Conservation (phyloP, 345 rosid genomes). For the Populus davidiana region DNA sequence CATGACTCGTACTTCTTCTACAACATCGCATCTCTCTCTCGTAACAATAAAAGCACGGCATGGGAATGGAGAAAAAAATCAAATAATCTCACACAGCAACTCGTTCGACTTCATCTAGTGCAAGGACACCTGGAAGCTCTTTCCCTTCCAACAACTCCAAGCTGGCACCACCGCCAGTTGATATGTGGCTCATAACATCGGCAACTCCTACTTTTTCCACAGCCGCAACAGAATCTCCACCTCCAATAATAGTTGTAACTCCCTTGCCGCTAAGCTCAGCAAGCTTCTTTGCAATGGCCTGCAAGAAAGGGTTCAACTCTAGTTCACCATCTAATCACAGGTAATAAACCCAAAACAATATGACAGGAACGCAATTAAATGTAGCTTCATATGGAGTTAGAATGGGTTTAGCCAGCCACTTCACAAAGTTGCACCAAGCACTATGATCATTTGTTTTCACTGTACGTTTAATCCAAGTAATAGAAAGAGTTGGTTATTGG, state of each 20-base stretch:
- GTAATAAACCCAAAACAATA: neutral
- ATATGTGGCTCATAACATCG: slow-evolving; percentile 78
- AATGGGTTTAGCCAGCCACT: neutral
- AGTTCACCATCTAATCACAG: slow-evolving; percentile 10
- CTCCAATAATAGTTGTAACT: slow-evolving; percentile 81
- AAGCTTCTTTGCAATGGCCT: slow-evolving; percentile 91
- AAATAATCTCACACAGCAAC: slow-evolving; percentile 44
- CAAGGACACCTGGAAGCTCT: slow-evolving; percentile 79
- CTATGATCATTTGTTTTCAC: neutral
- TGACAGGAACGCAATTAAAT: neutral
- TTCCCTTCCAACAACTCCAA: slow-evolving; percentile 86
- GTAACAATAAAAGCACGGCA: neutral
- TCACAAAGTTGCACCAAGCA: neutral
- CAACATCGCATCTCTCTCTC: slow-evolving; percentile 9
- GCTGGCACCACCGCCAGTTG: slow-evolving; percentile 92
- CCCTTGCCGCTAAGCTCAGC: slow-evolving; percentile 79
- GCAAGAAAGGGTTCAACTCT: slow-evolving; percentile 15
- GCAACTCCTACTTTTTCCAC: slow-evolving; percentile 84
- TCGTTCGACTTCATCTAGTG: slow-evolving; percentile 63
- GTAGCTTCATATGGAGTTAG: neutral
- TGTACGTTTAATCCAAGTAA: neutral
- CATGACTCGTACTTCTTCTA: slow-evolving; percentile 11
- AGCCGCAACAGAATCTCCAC: slow-evolving; percentile 87
- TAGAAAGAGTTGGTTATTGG: neutral
- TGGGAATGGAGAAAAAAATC: neutral